Percentiles rank a stretch among this genome's conserved stretches.
Conservation (phyloP, 176 grass and related monocot genomes). For the Chrysopogon serrulatus region DNA sequence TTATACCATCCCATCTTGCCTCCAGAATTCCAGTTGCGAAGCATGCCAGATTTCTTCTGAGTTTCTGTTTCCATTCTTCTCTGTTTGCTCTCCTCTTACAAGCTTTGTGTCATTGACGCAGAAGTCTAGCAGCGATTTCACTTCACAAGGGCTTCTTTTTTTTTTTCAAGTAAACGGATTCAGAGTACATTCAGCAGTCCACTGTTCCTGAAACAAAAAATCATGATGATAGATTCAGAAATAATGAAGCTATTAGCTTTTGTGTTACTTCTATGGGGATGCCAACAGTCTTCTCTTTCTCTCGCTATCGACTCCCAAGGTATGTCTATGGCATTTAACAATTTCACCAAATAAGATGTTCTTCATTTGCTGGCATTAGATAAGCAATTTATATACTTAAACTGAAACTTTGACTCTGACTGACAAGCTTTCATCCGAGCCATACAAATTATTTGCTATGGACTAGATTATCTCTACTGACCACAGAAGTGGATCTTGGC, state of each 20-base stretch:
- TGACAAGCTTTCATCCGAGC: not conserved
- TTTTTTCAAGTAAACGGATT: constrained; percentile 14
- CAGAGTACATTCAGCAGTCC: not conserved
- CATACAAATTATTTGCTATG: not conserved
- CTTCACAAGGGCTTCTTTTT: not conserved
- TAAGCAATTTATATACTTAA: constrained; percentile 6
- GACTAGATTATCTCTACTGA: not conserved
- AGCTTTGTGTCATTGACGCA: not conserved
- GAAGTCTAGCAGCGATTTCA: not conserved
- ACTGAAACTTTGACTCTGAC: not conserved
- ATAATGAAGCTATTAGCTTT: constrained; percentile 44
- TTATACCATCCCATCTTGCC: not conserved
- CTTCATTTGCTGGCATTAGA: not conserved
- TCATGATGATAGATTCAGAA: not conserved
- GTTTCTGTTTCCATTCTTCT: not conserved
- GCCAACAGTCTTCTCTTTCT: constrained; percentile 21
- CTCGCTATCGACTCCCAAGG: constrained; percentile 29
- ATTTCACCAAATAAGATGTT: constrained; percentile 14
- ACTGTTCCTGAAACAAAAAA: constrained; percentile 16
- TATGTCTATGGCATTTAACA: constrained; percentile 5
- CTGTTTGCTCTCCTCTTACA: not conserved
- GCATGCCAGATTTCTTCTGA: not conserved
- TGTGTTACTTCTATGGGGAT: constrained; percentile 33
- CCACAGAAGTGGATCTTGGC: not conserved
- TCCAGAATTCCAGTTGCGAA: not conserved